Percentiles rank a stretch among this genome's conserved stretches.
Conservation (phyloP, 352 stramenopile genomes). For the Heterotrichella gracilis region DNA sequence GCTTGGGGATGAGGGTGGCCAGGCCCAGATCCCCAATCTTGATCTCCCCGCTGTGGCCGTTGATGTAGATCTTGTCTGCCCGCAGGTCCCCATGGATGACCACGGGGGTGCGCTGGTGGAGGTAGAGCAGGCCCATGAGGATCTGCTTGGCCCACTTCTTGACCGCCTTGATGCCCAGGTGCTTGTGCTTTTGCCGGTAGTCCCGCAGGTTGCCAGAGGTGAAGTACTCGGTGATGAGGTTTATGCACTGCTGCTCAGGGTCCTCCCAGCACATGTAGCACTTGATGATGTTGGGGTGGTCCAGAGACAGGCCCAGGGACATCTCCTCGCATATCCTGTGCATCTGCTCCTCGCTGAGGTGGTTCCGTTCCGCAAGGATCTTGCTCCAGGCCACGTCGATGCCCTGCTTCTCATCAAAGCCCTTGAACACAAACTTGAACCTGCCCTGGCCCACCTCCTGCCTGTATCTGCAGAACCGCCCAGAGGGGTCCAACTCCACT, state of each 20-base stretch:
- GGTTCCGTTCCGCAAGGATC: constrained; percentile 73
- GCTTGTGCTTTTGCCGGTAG: constrained; percentile 18
- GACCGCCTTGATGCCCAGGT: constrained; percentile 22
- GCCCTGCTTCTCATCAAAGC: constrained; percentile 85
- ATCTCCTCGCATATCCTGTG: constrained; percentile 80
- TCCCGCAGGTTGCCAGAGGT: constrained; percentile 59
- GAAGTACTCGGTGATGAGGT: constrained; percentile 97
- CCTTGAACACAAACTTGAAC: constrained; percentile 33
- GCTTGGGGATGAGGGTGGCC: constrained; percentile 27
- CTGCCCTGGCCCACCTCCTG: constrained; percentile 14
- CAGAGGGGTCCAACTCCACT: not conserved
- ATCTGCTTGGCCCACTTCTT: constrained; percentile 46
- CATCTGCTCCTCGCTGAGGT: constrained; percentile 59
- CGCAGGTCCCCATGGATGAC: constrained; percentile 66
- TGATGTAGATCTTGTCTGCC: constrained; percentile 91
- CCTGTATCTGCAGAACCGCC: not conserved
- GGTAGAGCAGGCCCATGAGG: constrained; percentile 58
- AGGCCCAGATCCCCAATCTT: constrained; percentile 81
- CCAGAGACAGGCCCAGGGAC: constrained; percentile 63
- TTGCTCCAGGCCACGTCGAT: constrained; percentile 97
- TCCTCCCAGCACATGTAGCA: constrained; percentile 93
- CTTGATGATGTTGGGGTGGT: constrained; percentile 96
- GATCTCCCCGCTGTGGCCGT: constrained; percentile 65
- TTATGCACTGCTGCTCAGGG: constrained; percentile 77
- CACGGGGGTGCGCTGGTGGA: constrained; percentile 41